phyloP scores from a whole-genome alignment of 805 yeast genomes.

The Middelhovenomyces tepae region DNA sequence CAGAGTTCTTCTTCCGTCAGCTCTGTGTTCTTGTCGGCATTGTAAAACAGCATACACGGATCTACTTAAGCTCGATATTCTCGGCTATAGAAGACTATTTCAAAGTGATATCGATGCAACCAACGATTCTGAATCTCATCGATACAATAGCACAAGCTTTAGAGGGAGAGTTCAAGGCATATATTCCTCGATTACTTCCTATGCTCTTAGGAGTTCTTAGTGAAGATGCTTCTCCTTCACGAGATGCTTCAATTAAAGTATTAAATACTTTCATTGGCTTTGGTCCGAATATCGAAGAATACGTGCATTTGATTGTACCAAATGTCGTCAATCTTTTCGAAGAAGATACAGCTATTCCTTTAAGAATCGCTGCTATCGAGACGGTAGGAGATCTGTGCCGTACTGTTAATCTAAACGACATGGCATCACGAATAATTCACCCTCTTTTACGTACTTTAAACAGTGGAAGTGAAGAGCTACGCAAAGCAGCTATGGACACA shows the following conservation, averaged over 20 bases:
- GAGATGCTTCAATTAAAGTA: constrained; percentile 51
- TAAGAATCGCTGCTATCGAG: constrained; percentile 68
- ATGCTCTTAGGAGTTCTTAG: constrained; percentile 69
- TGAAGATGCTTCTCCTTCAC: constrained; percentile 47
- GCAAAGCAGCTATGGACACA: constrained; percentile 63
- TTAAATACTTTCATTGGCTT: constrained; percentile 76
- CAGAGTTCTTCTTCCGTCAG: constrained; percentile 86
- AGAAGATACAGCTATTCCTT: constrained; percentile 43
- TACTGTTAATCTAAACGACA: constrained; percentile 64
- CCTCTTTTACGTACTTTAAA: constrained; percentile 66
- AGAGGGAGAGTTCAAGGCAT: constrained; percentile 85
- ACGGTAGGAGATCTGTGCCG: constrained; percentile 76
- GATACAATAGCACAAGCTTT: constrained; percentile 80
- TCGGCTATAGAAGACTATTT: constrained; percentile 70
- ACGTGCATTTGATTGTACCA: constrained; percentile 80
- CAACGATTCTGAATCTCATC: constrained; percentile 67
- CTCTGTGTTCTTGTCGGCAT: constrained; percentile 68
- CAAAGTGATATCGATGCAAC: constrained; percentile 52
- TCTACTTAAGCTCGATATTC: constrained; percentile 68
- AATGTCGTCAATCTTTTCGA: constrained; percentile 76
- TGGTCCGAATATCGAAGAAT: constrained; percentile 83
- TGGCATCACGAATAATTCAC: constrained; percentile 85
- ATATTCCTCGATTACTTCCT: constrained; percentile 69
- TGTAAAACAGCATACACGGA: constrained; percentile 85
- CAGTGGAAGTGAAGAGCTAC: constrained; percentile 46